Evolutionary conservation across 108 stramenopile genomes (phyloP).

Genomic region (Skeletonema menzelii): DNA sequence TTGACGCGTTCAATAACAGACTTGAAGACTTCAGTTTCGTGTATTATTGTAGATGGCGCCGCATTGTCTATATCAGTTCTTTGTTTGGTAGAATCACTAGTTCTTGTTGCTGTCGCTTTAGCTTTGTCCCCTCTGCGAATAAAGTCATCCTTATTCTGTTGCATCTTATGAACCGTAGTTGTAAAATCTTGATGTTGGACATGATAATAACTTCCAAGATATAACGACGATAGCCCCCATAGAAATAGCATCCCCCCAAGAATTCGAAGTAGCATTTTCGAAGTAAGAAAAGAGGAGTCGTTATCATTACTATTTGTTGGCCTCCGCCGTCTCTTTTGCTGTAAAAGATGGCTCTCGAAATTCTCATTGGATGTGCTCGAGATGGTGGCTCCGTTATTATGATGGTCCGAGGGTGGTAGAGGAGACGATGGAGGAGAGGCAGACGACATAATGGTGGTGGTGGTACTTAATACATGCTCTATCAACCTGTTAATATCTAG

Average conservation of each 20-base stretch:
- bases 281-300: background rate
- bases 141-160: background rate
- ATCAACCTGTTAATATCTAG: no score
- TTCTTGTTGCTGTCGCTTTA: background rate
- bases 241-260: background rate
- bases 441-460: no score
- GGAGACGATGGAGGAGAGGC: no score
- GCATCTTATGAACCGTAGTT: background rate
- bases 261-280: background rate
- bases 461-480: no score
- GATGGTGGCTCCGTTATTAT: no score
- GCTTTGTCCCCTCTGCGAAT: background rate
- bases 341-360: background rate
- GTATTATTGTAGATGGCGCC: background rate
- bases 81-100: background rate
- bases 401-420: no score
- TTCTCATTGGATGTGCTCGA: no score
- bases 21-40: constrained; percentile 40
- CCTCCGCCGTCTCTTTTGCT: background rate
- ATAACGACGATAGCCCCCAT: background rate
- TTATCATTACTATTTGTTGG: background rate
- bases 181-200: background rate
- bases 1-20: constrained; percentile 40
- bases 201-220: background rate
- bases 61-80: background rate